Percentiles rank a stretch among this genome's conserved stretches.
Evolutionary conservation across 169 alveolate genomes (phyloP).

Genomic region (Cryptosporidium ubiquitum): DNA sequence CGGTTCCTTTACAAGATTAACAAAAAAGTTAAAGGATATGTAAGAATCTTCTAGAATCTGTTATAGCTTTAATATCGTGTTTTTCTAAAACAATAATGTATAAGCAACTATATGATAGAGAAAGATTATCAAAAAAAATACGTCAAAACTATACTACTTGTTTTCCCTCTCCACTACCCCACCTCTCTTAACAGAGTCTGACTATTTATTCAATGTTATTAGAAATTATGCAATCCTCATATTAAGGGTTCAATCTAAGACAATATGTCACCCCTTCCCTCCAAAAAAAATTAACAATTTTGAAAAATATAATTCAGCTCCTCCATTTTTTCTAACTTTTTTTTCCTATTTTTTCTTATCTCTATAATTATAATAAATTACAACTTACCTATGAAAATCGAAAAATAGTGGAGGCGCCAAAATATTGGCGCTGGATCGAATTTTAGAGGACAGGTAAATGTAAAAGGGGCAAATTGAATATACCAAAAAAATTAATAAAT

Average conservation of each 20-base stretch:
- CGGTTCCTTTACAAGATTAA: too few relatives aligned
- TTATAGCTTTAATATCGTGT: too few relatives aligned
- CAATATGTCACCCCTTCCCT: too few relatives aligned
- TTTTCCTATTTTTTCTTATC: background rate
- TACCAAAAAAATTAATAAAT: background rate
- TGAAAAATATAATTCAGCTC: too few relatives aligned
- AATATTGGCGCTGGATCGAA: conserved; percentile 22
- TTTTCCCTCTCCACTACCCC: background rate
- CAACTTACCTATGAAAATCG: background rate
- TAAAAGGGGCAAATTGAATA: background rate
- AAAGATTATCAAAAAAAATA: too few relatives aligned
- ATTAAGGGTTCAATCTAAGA: too few relatives aligned
- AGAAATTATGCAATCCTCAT: too few relatives aligned
- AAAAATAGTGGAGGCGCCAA: background rate
- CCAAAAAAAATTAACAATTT: too few relatives aligned
- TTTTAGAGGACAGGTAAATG: conserved; percentile 3
- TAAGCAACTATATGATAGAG: background rate
- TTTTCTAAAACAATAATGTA: too few relatives aligned
- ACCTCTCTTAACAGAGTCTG: background rate
- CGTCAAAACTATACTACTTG: too few relatives aligned
- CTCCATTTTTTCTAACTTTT: background rate
- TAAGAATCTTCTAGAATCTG: background rate
- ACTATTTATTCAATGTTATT: too few relatives aligned
- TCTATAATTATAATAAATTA: too few relatives aligned
- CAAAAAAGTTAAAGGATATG: background rate